phyloP scores from a whole-genome alignment of 2,329 filamentous ascomycete species.

The Alternaria solani region DNA sequence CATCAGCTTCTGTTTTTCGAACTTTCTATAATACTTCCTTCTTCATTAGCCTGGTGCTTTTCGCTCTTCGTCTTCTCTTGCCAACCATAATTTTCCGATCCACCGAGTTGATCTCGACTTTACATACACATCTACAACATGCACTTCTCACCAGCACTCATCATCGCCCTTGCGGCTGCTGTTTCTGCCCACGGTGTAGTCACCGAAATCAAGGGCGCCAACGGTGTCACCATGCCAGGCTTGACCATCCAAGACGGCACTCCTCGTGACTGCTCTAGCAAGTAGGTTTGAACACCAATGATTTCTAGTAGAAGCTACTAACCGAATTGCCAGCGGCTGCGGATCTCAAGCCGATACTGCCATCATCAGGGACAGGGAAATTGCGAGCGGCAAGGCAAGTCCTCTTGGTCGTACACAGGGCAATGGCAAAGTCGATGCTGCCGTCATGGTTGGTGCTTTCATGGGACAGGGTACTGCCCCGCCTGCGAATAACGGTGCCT shows the following conservation, averaged over 20 bases:
- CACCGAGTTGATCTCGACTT: constrained; percentile 28
- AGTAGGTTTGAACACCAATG: constrained; percentile 25
- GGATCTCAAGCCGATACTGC: constrained; percentile 73
- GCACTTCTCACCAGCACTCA: constrained; percentile 39
- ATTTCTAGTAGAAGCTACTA: constrained; percentile 11
- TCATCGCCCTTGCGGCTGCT: constrained; percentile 46
- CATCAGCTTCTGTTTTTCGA: constrained; percentile 28
- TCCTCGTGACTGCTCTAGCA: constrained; percentile 70
- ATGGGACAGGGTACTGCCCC: constrained; percentile 55
- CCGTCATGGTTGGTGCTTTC: constrained; percentile 67
- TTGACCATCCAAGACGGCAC: constrained; percentile 70
- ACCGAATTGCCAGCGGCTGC: constrained; percentile 53
- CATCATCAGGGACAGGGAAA: constrained; percentile 70
- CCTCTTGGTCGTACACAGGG: constrained; percentile 70
- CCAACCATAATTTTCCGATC: constrained; percentile 4
- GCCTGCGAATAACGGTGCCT: constrained; percentile 43
- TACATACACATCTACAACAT: constrained; percentile 26
- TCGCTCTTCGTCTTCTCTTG: constrained; percentile 17
- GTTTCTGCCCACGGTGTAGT: constrained; percentile 67
- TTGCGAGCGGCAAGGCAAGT: constrained; percentile 61
- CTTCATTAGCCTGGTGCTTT: constrained; percentile 33
- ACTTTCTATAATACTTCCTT: constrained; percentile 18
- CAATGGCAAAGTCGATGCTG: constrained; percentile 67
- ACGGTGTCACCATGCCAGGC: constrained; percentile 69
- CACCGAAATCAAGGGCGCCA: constrained; percentile 65